These are phyloP conservation scores for Termitomyces titanicus DNA, from an alignment of 768 basidiomycete species.

Conservation along the genomic window DNA sequence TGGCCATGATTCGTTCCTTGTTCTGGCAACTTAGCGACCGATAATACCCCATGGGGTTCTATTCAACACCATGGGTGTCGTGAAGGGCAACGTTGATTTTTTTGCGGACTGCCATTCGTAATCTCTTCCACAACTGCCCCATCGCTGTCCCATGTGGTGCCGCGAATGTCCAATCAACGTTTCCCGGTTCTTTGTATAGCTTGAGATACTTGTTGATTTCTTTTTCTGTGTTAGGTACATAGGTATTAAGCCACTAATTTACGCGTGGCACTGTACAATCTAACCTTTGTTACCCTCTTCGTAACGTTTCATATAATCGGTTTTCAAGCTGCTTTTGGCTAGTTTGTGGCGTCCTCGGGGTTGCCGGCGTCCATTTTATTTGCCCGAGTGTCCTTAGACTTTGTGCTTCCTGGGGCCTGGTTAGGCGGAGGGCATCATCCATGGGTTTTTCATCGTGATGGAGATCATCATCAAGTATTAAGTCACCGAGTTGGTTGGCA, in stretches of 20 bases:
- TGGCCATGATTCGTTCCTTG: too few relatives aligned
- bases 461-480: too few relatives aligned
- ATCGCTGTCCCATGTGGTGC: conserved; percentile 6
- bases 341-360: background rate
- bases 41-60: conserved; percentile 13
- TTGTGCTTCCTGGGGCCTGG: background rate
- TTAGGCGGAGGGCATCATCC: background rate
- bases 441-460: too few relatives aligned
- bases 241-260: too few relatives aligned
- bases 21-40: conserved; percentile 6
- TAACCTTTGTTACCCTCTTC: too few relatives aligned
- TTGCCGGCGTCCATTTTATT: background rate
- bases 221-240: background rate
- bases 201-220: background rate
- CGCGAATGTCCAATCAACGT: conserved; percentile 3
- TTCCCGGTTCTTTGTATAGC: background rate
- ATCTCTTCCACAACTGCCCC: conserved; percentile 8
- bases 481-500: too few relatives aligned
- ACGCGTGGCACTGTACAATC: too few relatives aligned
- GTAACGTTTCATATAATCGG: background rate
- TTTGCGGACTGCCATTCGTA: conserved; percentile 9
- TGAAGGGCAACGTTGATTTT: conserved; percentile 15
- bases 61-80: conserved; percentile 12
- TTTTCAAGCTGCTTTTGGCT: background rate
- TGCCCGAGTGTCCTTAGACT: background rate